Base-by-base conservation (phyloP, 1,284 basidiomycete species). In the Ceratobasidium sp. region DNA sequence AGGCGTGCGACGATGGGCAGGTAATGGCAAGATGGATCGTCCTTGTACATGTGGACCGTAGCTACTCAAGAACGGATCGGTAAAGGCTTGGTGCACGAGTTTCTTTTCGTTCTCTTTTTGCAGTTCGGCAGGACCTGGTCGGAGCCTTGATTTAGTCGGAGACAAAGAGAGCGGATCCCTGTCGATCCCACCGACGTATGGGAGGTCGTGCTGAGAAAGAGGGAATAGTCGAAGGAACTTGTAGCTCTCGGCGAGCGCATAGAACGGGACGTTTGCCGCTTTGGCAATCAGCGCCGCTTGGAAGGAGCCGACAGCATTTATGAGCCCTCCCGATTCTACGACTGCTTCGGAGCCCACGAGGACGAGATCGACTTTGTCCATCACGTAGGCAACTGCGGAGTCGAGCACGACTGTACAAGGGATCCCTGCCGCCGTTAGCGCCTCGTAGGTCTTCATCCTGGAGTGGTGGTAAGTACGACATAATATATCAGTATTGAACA, bases 171-270 rank as follows among this genome's bases (percentile, higher is more conserved):
- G 48, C 1, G 69, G 35, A 27, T 79, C 71, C 41, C 78, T 27
- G 10, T 52, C 46, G 65, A 71, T 60, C 7, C 69, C 69, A 46
- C 69, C 69, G 23, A 71, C 69, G 55, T 71, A 71, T 14, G 97
- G 97, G 33, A 99, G 89, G 87, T 99, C 97, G 84, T 96, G 96
- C 84, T 99, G 97, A 71, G 95, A 97, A 84, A 99, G 88, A 55
- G 97, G 97, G 87, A 99, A 99, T 82, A 98, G 88, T 79, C 98
- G 93, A 83, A 98, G 93, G 85, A 99, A 99, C 87, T 99, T 99
- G 89, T 97, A 99, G 85, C 95, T 96, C 87, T 99, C 97, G 44
- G 97, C 96, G 55, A 98, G 89, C 44, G 96, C 96, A 85, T 98
- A 99, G 84, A 99, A 96, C 2, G 98, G 97, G 84, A 97, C 98